Percentiles rank a stretch among this genome's conserved stretches.
Conservation (phyloP, 257 asterid species). For the Perilla frutescens region DNA sequence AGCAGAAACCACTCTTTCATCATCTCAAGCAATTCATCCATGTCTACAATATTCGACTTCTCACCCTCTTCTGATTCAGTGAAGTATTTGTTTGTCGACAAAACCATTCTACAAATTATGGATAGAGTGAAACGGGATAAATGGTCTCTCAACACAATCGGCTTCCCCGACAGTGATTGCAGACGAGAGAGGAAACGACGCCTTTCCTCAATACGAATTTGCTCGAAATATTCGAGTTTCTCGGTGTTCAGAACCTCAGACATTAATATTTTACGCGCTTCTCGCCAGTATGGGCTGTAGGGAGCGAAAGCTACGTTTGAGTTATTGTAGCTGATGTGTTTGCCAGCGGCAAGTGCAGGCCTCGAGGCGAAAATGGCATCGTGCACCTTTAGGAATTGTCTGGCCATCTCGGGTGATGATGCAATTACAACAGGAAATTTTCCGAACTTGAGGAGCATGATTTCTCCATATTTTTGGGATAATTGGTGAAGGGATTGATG, state of each 20-base stretch:
- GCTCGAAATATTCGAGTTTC: slow-evolving; percentile 39
- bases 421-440: slow-evolving; percentile 47
- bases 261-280: slow-evolving; percentile 36
- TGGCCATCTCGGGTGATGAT: slow-evolving; percentile 54
- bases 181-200: slow-evolving; percentile 33
- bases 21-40: slow-evolving; percentile 32
- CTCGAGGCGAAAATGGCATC: slow-evolving; percentile 46
- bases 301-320: slow-evolving; percentile 44
- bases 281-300: slow-evolving; percentile 48
- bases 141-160: slow-evolving; percentile 40
- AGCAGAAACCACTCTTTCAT: slow-evolving; percentile 46
- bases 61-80: background rate
- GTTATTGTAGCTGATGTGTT: slow-evolving; percentile 40
- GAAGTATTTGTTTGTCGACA: slow-evolving; percentile 33
- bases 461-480: slow-evolving; percentile 44
- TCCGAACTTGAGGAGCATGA: slow-evolving; percentile 51
- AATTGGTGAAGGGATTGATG: slow-evolving; percentile 42
- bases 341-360: slow-evolving; percentile 50
- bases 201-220: slow-evolving; percentile 40
- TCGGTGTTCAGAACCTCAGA: slow-evolving; percentile 32
- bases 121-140: slow-evolving; percentile 28
- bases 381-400: slow-evolving; percentile 43
- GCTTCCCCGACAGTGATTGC: slow-evolving; percentile 29
- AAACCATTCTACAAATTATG: slow-evolving; percentile 39
- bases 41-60: background rate